phyloP scores from a whole-genome alignment of 73 alveolate genomes.

The Diophrys sp. region DNA sequence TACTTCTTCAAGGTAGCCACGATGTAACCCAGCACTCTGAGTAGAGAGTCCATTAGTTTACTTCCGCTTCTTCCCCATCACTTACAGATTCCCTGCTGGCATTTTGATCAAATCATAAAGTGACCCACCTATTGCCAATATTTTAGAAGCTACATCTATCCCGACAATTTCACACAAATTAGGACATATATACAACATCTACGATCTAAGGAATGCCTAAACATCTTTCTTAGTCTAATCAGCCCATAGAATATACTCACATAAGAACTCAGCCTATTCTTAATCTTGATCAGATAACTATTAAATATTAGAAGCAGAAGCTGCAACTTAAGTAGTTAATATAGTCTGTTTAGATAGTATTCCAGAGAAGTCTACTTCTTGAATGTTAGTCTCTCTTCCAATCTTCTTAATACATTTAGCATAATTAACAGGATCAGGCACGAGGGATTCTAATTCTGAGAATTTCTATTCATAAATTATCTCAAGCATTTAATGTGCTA shows the following conservation, averaged over 20 bases:
- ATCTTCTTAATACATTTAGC: slow-evolving; percentile 80
- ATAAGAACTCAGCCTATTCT: slow-evolving; percentile 46
- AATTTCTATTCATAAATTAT: slow-evolving; percentile 78
- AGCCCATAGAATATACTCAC: slow-evolving; percentile 63
- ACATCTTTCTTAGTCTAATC: slow-evolving; percentile 42
- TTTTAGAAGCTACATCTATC: slow-evolving; percentile 82
- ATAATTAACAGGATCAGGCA: slow-evolving; percentile 81
- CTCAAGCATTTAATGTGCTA: slow-evolving; percentile 59
- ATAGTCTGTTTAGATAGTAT: slow-evolving; percentile 74
- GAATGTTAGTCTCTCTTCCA: slow-evolving; percentile 60
- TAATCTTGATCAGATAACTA: slow-evolving; percentile 48
- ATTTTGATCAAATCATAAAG: slow-evolving; percentile 81
- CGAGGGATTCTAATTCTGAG: slow-evolving; percentile 86
- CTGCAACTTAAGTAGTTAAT: slow-evolving; percentile 82
- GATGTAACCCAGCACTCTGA: slow-evolving; percentile 71
- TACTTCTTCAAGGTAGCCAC: slow-evolving; percentile 82
- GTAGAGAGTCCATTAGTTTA: slow-evolving; percentile 80
- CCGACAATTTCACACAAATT: slow-evolving; percentile 88
- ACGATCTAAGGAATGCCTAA: slow-evolving; percentile 61
- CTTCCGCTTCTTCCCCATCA: slow-evolving; percentile 86
- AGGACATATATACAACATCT: slow-evolving; percentile 91
- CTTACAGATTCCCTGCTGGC: slow-evolving; percentile 94
- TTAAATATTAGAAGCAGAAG: slow-evolving; percentile 62
- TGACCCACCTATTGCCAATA: slow-evolving; percentile 96
- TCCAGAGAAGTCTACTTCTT: slow-evolving; percentile 67